Conservation (phyloP, 768 basidiomycete species). For the Boletus tylopilopsis region DNA sequence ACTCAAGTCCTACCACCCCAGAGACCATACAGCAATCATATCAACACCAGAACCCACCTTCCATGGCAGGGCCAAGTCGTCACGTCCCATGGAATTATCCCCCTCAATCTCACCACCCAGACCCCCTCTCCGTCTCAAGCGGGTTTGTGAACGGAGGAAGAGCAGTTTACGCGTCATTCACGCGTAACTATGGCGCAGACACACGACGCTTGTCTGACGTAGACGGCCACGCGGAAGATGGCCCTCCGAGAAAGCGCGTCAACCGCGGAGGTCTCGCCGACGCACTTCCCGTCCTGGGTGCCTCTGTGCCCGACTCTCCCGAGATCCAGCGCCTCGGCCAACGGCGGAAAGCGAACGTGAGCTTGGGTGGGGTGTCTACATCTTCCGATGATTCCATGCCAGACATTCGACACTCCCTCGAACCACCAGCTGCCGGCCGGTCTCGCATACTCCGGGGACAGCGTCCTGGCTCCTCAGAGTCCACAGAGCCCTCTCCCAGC, state of each 20-base stretch:
- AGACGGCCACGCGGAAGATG: constrained; percentile 45
- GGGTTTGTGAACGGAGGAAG: constrained; percentile 46
- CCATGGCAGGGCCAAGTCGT: constrained; percentile 37
- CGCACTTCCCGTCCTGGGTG: constrained; percentile 22
- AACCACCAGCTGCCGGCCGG: constrained; percentile 36
- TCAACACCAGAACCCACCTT: constrained; percentile 33
- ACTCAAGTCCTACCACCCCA: constrained; percentile 59
- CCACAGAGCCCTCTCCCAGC: constrained; percentile 22
- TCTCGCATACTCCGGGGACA: constrained; percentile 55
- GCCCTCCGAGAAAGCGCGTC: constrained; percentile 68
- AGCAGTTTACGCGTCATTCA: constrained; percentile 50
- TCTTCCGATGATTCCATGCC: constrained; percentile 71
- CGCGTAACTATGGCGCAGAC: constrained; percentile 39
- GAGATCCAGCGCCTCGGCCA: constrained; percentile 52
- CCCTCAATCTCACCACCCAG: constrained; percentile 33
- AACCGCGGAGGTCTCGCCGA: constrained; percentile 49
- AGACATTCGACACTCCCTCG: constrained; percentile 40
- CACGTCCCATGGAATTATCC: constrained; percentile 37
- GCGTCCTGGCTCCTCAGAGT: constrained; percentile 31
- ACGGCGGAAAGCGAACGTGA: constrained; percentile 38
- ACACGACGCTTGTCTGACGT: constrained; percentile 36
- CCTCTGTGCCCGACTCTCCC: constrained; percentile 48
- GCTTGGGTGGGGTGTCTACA: constrained; percentile 43
- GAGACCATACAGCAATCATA: constrained; percentile 38
- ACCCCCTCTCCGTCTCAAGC: constrained; percentile 59